Percentiles rank a stretch among this genome's conserved stretches.
phyloP scores from a whole-genome alignment of 1,284 basidiomycete species.

The Jaminaea rosea region DNA sequence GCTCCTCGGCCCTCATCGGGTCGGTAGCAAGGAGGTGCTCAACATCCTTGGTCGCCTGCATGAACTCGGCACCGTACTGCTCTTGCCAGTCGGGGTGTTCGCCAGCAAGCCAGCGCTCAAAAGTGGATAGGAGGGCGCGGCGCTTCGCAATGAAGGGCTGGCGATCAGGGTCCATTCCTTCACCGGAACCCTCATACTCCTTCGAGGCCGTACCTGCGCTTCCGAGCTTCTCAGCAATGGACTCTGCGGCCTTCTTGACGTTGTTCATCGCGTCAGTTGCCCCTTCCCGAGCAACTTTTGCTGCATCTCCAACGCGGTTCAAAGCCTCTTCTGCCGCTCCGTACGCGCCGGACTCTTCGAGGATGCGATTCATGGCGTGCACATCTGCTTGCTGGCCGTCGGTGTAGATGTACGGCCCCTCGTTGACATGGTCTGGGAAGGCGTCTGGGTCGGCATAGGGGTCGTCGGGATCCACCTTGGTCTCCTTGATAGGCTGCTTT shows the following conservation, averaged over 20 bases:
- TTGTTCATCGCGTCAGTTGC: not conserved
- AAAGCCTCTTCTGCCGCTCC: not conserved
- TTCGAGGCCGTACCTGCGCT: not conserved
- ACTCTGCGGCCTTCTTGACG: not conserved
- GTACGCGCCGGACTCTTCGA: conserved; percentile 1
- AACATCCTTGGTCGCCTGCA: conserved; percentile 19
- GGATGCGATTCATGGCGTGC: not conserved
- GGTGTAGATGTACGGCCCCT: conserved; percentile 2
- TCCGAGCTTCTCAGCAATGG: not conserved
- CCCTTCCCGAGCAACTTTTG: not conserved
- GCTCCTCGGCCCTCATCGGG: conserved; percentile 22
- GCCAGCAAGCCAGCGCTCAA: conserved; percentile 28
- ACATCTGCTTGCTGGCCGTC: not conserved
- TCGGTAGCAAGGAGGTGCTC: conserved; percentile 17
- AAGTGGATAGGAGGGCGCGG: conserved; percentile 20
- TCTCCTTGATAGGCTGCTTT: no score
- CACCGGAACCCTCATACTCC: not conserved
- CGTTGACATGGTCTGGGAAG: no score
- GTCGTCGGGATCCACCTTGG: no score
- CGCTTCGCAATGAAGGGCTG: conserved; percentile 9
- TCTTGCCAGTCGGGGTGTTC: conserved; percentile 27
- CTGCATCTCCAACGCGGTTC: not conserved
- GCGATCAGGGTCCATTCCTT: not conserved
- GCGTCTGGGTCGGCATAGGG: no score
- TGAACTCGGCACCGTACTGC: conserved; percentile 22